Evolutionary conservation across 768 basidiomycete species (phyloP).

Genomic region (Sutorius australiensis): DNA sequence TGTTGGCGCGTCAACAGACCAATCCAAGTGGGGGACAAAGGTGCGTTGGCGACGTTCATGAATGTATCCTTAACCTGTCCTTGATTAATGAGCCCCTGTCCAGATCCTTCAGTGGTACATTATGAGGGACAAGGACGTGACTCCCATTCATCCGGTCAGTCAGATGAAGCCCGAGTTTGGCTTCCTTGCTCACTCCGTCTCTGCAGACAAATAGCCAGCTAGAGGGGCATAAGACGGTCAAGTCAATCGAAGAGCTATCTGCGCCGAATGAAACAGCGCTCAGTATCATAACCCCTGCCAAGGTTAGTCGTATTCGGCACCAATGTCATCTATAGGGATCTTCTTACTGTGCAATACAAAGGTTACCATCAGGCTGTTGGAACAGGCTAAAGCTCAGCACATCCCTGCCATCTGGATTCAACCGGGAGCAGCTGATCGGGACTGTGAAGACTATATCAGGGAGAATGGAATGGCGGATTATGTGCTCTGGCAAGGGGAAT

Average conservation of each 20-base stretch:
- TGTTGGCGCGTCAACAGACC: constrained; percentile 79
- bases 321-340: background rate
- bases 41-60: constrained; percentile 27
- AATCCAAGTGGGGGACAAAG: constrained; percentile 75
- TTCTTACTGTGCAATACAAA: constrained; percentile 25
- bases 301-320: constrained; percentile 36
- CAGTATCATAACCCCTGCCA: constrained; percentile 75
- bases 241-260: constrained; percentile 52
- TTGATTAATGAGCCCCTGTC: background rate
- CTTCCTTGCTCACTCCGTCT: background rate
- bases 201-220: constrained; percentile 65
- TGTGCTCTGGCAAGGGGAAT: constrained; percentile 81
- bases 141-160: constrained; percentile 72
- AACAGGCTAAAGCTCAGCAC: constrained; percentile 63
- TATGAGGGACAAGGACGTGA: constrained; percentile 52
- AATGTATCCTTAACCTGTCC: background rate
- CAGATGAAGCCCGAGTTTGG: background rate
- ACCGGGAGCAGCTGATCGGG: constrained; percentile 75
- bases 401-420: constrained; percentile 86
- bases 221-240: constrained; percentile 59
- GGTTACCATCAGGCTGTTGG: constrained; percentile 67
- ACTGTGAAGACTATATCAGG: constrained; percentile 61
- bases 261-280: constrained; percentile 65
- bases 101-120: constrained; percentile 81
- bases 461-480: constrained; percentile 59